Percentiles rank a stretch among this genome's conserved stretches.
phyloP scores from a whole-genome alignment of 2,329 filamentous ascomycete genomes.

The Paraphoma sp. region DNA sequence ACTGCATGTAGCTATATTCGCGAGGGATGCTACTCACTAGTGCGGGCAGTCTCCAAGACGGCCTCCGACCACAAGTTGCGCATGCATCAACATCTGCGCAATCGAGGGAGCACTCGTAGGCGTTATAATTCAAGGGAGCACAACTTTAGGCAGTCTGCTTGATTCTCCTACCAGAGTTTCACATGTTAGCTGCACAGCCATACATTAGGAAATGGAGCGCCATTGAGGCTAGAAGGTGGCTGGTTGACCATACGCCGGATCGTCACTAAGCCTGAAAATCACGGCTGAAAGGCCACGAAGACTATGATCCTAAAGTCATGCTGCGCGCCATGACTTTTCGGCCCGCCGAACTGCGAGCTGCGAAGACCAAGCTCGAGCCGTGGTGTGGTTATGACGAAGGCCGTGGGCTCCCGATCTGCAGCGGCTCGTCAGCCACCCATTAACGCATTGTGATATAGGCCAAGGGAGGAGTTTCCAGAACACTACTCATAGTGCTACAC shows the following conservation, averaged over 20 bases:
- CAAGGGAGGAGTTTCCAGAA: slow-evolving; percentile 6
- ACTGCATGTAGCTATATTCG: background rate
- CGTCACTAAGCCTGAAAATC: background rate
- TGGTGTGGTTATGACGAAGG: background rate
- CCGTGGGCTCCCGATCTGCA: background rate
- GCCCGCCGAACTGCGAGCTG: background rate
- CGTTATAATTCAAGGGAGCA: too few relatives aligned
- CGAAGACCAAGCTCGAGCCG: too few relatives aligned
- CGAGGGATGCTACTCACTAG: background rate
- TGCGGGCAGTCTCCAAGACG: too few relatives aligned
- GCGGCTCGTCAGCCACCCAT: background rate
- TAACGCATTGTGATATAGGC: background rate
- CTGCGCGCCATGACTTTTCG: too few relatives aligned
- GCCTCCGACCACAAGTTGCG: background rate
- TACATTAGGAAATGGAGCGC: too few relatives aligned
- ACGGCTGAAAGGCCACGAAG: background rate
- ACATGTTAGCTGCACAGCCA: too few relatives aligned
- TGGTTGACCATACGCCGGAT: background rate
- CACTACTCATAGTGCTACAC: background rate
- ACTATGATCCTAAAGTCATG: background rate
- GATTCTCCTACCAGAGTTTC: too few relatives aligned
- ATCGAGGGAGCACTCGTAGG: too few relatives aligned
- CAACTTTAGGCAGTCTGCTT: too few relatives aligned
- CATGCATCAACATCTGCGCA: background rate
- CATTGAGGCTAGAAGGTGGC: too few relatives aligned